Percentiles rank a stretch among this genome's conserved stretches.
These are phyloP conservation scores for Populus hybrid DNA, from an alignment of 441 rosid species.

Conservation along the genomic window DNA sequence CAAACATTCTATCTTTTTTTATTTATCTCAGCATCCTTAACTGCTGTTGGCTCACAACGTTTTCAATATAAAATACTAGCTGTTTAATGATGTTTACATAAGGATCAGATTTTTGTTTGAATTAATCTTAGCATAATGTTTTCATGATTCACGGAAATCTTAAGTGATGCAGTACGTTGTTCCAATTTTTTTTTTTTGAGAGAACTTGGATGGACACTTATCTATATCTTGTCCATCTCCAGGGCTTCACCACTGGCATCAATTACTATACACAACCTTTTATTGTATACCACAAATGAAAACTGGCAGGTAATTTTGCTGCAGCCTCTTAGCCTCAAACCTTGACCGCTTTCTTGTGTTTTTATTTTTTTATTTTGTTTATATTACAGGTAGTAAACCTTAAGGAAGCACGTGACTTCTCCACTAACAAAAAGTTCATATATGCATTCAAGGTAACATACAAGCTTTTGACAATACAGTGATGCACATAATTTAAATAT, in stretches of 20 bases:
- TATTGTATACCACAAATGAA: slow-evolving; percentile 83
- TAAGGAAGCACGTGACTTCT: slow-evolving; percentile 95
- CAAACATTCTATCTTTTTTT: not conserved
- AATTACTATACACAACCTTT: slow-evolving; percentile 80
- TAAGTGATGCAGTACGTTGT: not conserved
- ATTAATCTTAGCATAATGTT: not conserved
- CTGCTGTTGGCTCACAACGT: not conserved
- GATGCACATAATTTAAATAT: not conserved
- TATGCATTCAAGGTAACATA: slow-evolving; percentile 85
- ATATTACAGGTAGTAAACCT: slow-evolving; percentile 79
- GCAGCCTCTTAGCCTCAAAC: slow-evolving; percentile 6
- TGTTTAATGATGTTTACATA: not conserved
- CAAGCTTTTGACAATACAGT: not conserved
- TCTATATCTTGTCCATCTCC: slow-evolving; percentile 22
- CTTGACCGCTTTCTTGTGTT: slow-evolving; percentile 11
- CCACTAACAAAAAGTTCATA: slow-evolving; percentile 67
- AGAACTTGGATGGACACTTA: slow-evolving; percentile 2
- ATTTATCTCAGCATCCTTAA: not conserved
- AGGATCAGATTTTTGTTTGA: not conserved
- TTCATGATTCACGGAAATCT: not conserved
- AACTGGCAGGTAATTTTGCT: slow-evolving; percentile 77
- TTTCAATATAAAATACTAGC: not conserved
- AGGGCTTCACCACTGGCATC: slow-evolving; percentile 99
- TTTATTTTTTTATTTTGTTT: slow-evolving; percentile 20
- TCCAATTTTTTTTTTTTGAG: not conserved